Conservation (phyloP, 345 rosid species). For the Atalantia buxifolia region DNA sequence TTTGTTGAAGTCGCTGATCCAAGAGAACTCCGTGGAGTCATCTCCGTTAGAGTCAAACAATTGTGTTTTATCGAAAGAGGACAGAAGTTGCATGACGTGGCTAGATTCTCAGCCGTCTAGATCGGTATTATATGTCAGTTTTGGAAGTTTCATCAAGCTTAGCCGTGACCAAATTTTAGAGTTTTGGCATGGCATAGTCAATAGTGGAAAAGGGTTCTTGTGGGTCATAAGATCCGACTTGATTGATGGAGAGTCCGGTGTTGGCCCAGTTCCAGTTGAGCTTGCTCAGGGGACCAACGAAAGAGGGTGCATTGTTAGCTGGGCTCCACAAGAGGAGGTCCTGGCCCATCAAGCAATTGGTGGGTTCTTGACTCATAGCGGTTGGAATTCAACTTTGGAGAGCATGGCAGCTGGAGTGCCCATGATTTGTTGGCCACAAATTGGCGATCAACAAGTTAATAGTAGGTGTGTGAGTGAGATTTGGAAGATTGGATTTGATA, state of each 20-base stretch:
- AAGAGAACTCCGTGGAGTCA: no score
- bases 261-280: background rate
- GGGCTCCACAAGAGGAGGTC: slow-evolving; percentile 29
- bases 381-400: slow-evolving; percentile 33
- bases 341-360: slow-evolving; percentile 30
- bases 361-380: slow-evolving; percentile 35
- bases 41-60: slow-evolving; percentile 13
- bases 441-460: slow-evolving; percentile 35
- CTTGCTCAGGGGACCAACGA: background rate
- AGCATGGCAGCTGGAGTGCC: slow-evolving; percentile 32
- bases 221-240: slow-evolving; percentile 20
- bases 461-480: slow-evolving; percentile 29
- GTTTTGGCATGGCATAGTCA: slow-evolving; percentile 21
- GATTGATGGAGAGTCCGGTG: background rate
- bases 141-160: slow-evolving; percentile 14
- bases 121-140: slow-evolving; percentile 23
- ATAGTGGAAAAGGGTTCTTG: slow-evolving; percentile 22
- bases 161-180: slow-evolving; percentile 12
- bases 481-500: slow-evolving; percentile 36
- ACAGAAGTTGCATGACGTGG: slow-evolving; percentile 21
- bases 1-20: background rate
- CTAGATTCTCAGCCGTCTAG: slow-evolving; percentile 13
- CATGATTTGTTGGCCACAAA: slow-evolving; percentile 37
- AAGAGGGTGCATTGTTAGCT: slow-evolving; percentile 12
- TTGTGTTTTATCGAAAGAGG: slow-evolving; percentile 10